Base-by-base conservation (phyloP, 1,284 basidiomycete species). In the Tilletia walkeri region DNA sequence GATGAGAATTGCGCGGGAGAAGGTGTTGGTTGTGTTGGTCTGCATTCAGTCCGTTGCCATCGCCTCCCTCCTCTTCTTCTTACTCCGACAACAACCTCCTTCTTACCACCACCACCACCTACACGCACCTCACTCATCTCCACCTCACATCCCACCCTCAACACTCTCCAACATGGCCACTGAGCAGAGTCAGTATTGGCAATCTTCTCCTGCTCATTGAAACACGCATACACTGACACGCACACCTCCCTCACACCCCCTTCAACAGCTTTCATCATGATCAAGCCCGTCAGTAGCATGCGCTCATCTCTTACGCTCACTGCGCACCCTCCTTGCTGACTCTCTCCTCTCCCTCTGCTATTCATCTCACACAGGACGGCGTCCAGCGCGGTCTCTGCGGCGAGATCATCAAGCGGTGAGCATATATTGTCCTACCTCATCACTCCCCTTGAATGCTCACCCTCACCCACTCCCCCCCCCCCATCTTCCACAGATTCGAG, bases 321-420 rank as follows among this genome's bases (percentile, higher is more conserved):
- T 38, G 30, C 16, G 18, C 18, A 38, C 63, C 12, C 30, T 1
- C 16, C 1, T 7, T 12, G 10, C 9, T 39, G 38, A 30, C 63
- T 65, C 16, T 18, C 45, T 18, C 14, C 38, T 24, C 38, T 63
- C 61, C 18, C 38, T 34, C 39, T 34, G 2, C 2, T 45, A 3
- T 34, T 56, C 20, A 12, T 12, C 54, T 2, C 12, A 12, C 18
- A 56, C 54, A 56, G 54, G 54, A 56, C 54, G 54, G 82, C 72
- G 80, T 82, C 54, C 78, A 78, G 73, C 78, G 82, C 61, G 78
- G 77, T 67, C 72, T 83, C 24, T 77, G 80, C 50, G 82, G 82
- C 38, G 80, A 82, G 74, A 83, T 83, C 75, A 78, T 83, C 69
- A 68, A 69, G 59, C 79, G 80, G 54, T 56, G 54, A n/a, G 54